A percentile compares a stretch with the other conserved stretches of the same genome.
Evolutionary conservation across 164 flowering plant species (phyloP).

Genomic region (Magnolia kwangsiensis): DNA sequence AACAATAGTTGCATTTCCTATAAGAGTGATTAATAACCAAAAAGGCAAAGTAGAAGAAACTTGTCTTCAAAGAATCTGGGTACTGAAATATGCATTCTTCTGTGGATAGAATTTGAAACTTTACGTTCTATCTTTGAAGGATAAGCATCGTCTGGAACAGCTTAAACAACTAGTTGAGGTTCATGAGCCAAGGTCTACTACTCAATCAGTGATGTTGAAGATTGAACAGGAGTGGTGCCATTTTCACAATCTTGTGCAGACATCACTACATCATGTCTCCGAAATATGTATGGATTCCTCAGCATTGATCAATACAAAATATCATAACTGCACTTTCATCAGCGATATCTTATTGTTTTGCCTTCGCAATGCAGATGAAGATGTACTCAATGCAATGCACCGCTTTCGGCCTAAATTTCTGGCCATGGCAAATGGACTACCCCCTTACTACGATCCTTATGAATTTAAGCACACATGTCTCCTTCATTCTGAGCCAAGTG

Average conservation of each 20-base stretch:
- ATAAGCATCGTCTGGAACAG: slow-evolving; percentile 64
- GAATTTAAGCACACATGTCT: slow-evolving; percentile 71
- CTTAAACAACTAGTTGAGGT: slow-evolving; percentile 39
- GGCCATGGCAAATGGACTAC: slow-evolving; percentile 36
- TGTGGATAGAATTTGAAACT: slow-evolving; percentile 3
- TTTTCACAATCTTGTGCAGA: slow-evolving; percentile 71
- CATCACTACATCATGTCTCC: slow-evolving; percentile 63
- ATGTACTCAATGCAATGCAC: slow-evolving; percentile 60
- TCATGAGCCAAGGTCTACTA: slow-evolving; percentile 30
- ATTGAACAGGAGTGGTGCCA: slow-evolving; percentile 92
- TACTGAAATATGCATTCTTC: not conserved
- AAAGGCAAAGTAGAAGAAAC: not conserved
- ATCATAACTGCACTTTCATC: not conserved
- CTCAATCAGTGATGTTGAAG: slow-evolving; percentile 25
- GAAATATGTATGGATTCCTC: slow-evolving; percentile 62
- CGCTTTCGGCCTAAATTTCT: slow-evolving; percentile 74
- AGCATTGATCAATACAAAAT: not conserved
- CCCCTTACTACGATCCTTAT: slow-evolving; percentile 62
- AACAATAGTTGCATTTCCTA: not conserved
- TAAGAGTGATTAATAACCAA: not conserved
- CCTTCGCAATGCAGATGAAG: slow-evolving; percentile 61
- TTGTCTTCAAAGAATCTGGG: not conserved
- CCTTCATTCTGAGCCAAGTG: slow-evolving; percentile 28
- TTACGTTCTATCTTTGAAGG: slow-evolving; percentile 44
- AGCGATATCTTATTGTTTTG: slow-evolving; percentile 1